Evolutionary conservation across 1,284 basidiomycete genomes (phyloP).

Genomic region (Rhodotorula sp.): DNA sequence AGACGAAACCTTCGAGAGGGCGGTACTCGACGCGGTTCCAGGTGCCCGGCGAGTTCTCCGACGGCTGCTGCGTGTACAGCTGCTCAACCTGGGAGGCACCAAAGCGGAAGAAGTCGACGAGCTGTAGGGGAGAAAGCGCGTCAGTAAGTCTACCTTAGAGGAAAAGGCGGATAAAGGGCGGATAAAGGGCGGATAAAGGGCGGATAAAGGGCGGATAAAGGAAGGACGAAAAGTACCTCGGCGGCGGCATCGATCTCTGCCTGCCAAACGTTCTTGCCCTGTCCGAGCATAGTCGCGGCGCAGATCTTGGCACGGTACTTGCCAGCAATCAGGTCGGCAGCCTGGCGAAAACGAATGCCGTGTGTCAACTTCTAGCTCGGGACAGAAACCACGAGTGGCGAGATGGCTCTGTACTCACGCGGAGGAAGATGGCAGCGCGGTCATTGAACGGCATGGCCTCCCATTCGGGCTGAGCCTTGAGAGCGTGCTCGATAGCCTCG

Average conservation of each 20-base stretch:
- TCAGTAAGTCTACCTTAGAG: neutral
- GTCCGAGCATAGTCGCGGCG: conserved; percentile 95
- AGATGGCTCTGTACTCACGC: conserved; percentile 49
- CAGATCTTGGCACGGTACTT: conserved; percentile 70
- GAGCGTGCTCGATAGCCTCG: conserved; percentile 80
- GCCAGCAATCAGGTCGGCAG: conserved; percentile 86
- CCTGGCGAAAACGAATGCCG: conserved; percentile 45
- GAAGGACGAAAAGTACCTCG: conserved; percentile 61
- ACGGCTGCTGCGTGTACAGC: conserved; percentile 84
- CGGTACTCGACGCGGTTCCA: conserved; percentile 99
- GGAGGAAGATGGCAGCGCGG: conserved; percentile 89
- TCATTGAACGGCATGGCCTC: conserved; percentile 94
- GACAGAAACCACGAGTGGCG: neutral
- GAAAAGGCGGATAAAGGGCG: neutral
- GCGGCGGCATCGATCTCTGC: conserved; percentile 99
- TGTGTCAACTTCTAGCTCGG: neutral
- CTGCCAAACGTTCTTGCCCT: conserved; percentile 99
- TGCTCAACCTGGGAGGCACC: conserved; percentile 96
- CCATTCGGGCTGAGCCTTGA: conserved; percentile 83
- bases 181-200: neutral
- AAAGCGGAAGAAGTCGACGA: conserved; percentile 93
- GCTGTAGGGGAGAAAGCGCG: conserved; percentile 52
- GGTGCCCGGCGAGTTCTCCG: conserved; percentile 76
- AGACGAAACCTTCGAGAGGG: conserved; percentile 92
- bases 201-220: neutral